phyloP scores from a whole-genome alignment of 2,329 filamentous ascomycete species.

The Ampelomyces quisqualis region DNA sequence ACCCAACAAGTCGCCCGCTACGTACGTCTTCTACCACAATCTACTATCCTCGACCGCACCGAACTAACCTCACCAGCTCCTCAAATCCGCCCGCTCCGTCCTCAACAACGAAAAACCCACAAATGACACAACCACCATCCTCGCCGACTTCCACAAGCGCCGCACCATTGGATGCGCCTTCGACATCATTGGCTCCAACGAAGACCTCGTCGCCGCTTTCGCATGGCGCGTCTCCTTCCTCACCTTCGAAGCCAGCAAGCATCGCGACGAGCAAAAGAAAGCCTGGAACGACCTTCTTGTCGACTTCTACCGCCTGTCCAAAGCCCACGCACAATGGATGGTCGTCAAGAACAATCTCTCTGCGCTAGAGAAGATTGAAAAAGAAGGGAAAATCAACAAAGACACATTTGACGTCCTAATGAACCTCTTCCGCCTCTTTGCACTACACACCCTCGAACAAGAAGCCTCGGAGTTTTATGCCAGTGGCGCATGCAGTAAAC shows the following conservation, averaged over 20 bases:
- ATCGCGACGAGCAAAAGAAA: slow-evolving; percentile 72
- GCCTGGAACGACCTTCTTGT: slow-evolving; percentile 74
- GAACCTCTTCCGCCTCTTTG: slow-evolving; percentile 66
- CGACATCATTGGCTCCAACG: slow-evolving; percentile 69
- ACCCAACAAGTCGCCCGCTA: slow-evolving; percentile 78
- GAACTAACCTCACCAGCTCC: slow-evolving; percentile 50
- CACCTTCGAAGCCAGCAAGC: slow-evolving; percentile 73
- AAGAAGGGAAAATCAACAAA: slow-evolving; percentile 57
- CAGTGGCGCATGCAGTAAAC: slow-evolving; percentile 66
- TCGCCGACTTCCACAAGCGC: slow-evolving; percentile 63
- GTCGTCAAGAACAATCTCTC: slow-evolving; percentile 79
- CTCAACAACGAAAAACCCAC: slow-evolving; percentile 63
- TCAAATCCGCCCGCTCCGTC: slow-evolving; percentile 72
- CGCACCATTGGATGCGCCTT: slow-evolving; percentile 72
- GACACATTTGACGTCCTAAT: slow-evolving; percentile 61
- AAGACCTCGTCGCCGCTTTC: slow-evolving; percentile 71
- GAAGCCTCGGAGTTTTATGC: slow-evolving; percentile 74
- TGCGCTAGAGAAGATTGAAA: slow-evolving; percentile 58
- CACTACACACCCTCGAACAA: slow-evolving; percentile 66
- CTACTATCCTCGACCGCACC: background rate
- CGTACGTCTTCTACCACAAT: slow-evolving; percentile 42
- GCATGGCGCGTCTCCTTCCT: slow-evolving; percentile 73
- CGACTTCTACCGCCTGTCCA: slow-evolving; percentile 74
- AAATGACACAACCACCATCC: slow-evolving; percentile 69
- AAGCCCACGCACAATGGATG: slow-evolving; percentile 74